These are phyloP conservation scores for Sugiyamaella neomexicana DNA, from an alignment of 1,139 yeast species.

Conservation along the genomic window DNA sequence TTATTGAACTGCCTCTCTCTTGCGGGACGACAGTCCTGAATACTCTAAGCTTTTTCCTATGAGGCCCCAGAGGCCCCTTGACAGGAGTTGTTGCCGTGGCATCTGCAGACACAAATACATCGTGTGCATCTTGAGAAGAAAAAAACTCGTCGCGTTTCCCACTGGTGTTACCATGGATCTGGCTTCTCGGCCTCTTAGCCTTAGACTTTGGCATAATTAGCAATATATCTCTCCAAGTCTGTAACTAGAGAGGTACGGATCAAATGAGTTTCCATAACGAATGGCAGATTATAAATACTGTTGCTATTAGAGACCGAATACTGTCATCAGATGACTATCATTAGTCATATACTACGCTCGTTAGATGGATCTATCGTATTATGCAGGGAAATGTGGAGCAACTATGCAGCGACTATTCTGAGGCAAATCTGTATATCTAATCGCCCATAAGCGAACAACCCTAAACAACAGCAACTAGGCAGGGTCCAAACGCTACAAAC, in stretches of 20 bases:
- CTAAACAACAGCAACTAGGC: background rate
- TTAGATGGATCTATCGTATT: too few relatives aligned
- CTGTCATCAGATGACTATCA: background rate
- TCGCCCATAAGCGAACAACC: background rate
- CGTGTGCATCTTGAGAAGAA: conserved; percentile 20
- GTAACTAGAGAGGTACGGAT: background rate
- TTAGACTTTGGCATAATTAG: background rate
- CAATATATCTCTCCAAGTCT: background rate
- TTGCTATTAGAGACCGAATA: background rate
- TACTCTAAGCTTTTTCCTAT: background rate
- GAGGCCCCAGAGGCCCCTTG: conserved; percentile 1
- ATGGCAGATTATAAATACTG: background rate
- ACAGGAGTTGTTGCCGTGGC: background rate
- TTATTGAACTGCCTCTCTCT: too few relatives aligned
- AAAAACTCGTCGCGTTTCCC: conserved; percentile 23
- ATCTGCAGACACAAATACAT: conserved; percentile 6
- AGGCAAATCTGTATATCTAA: background rate
- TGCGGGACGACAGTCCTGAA: too few relatives aligned
- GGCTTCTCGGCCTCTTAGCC: background rate
- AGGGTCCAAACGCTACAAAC: background rate
- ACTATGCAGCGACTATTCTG: background rate
- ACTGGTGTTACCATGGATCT: conserved; percentile 20
- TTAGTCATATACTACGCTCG: background rate
- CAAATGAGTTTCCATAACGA: background rate
- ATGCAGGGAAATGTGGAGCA: too few relatives aligned